phyloP scores from a whole-genome alignment of 225 moss, liverwort and hornwort species.

The Neckera pumila region DNA sequence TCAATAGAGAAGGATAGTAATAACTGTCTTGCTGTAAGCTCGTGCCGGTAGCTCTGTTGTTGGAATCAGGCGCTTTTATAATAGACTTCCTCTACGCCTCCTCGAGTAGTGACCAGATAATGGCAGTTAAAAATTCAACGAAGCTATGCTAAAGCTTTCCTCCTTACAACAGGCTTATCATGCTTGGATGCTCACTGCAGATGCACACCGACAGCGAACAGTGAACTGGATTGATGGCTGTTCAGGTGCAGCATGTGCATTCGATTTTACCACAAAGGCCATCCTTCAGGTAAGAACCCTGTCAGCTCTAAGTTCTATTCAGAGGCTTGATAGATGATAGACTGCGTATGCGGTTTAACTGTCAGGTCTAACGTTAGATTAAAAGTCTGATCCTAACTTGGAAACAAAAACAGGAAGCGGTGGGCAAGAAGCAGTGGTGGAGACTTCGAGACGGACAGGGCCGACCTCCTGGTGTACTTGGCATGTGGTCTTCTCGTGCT shows the following conservation, averaged over 20 bases:
- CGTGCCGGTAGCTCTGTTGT: neutral
- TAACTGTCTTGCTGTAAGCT: neutral
- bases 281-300: constrained; percentile 64
- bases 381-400: neutral
- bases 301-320: neutral
- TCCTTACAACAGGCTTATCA: neutral
- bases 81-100: neutral
- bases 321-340: neutral
- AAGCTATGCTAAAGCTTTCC: neutral
- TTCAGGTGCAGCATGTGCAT: constrained; percentile 66
- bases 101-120: neutral
- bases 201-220: constrained; percentile 75
- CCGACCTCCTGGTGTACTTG: constrained; percentile 70
- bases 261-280: constrained; percentile 97
- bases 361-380: neutral
- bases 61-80: neutral
- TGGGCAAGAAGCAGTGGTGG: constrained; percentile 82
- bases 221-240: constrained; percentile 90
- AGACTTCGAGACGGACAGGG: constrained; percentile 70
- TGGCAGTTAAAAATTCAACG: neutral
- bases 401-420: constrained; percentile 62
- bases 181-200: neutral
- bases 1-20: neutral
- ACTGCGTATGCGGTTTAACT: neutral
- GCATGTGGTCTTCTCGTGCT: constrained; percentile 91